Evolutionary conservation across 495 filamentous ascomycete genomes (phyloP).

Genomic region (Trichocladium antarcticum): DNA sequence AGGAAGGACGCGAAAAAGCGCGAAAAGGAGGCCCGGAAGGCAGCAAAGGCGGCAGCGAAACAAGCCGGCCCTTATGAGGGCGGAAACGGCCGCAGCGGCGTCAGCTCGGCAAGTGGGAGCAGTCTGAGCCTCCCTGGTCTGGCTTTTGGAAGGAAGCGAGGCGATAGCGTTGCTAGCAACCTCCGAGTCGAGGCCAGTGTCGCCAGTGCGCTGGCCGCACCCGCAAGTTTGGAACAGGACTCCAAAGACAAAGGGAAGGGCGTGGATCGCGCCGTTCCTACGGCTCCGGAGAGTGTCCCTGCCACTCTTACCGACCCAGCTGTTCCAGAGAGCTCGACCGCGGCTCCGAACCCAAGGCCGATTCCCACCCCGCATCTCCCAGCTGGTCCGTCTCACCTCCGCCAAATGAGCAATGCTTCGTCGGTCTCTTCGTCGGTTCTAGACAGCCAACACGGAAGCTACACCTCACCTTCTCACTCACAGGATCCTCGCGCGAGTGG

Average conservation of each 20-base stretch:
- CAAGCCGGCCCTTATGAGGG: constrained; percentile 38
- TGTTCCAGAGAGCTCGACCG: not conserved
- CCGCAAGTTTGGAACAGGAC: constrained; percentile 16
- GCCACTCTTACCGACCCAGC: constrained; percentile 13
- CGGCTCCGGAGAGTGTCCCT: constrained; percentile 11
- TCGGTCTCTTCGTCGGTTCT: constrained; percentile 65
- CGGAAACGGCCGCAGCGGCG: constrained; percentile 22
- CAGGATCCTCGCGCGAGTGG: constrained; percentile 40
- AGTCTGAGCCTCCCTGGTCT: constrained; percentile 38
- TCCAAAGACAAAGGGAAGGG: constrained; percentile 66
- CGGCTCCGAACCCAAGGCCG: constrained; percentile 22
- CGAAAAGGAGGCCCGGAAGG: constrained; percentile 75
- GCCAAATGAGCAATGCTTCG: constrained; percentile 73
- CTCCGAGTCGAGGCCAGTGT: constrained; percentile 35
- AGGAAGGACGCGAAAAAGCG: constrained; percentile 70
- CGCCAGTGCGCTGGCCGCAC: constrained; percentile 21
- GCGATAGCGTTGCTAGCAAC: constrained; percentile 45
- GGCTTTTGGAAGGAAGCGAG: constrained; percentile 40
- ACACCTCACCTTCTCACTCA: constrained; percentile 29
- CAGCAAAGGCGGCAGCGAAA: constrained; percentile 54
- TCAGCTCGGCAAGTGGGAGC: constrained; percentile 42
- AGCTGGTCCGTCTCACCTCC: constrained; percentile 54
- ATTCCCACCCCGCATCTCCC: constrained; percentile 28
- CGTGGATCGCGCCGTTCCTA: constrained; percentile 46
- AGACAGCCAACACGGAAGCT: constrained; percentile 52